Base-by-base conservation (phyloP, 2,329 filamentous ascomycete genomes). In the Fusarium stilboides region DNA sequence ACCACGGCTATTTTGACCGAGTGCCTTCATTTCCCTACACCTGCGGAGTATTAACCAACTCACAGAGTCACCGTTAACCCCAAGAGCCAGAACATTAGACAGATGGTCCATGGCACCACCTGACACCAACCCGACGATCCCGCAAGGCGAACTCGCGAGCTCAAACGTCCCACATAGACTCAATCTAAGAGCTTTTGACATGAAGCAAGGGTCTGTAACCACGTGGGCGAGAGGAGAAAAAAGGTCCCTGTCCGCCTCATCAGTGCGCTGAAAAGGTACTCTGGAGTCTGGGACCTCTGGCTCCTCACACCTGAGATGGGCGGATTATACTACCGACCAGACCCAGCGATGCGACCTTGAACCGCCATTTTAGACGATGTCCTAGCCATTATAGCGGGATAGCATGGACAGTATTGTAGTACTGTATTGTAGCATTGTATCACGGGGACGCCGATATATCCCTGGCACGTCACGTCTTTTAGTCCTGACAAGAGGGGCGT, bases 381-480 rank as follows among this genome's bases (percentile, higher is more conserved):
- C 22, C 40, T 46, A 33, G 44, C 15, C 22, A 31, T 34, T 43
- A 44, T 10, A 36, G 36, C 31, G 47, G 62, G 37, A 65, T 49
- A 59, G 47, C 62, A 54, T 65, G 44, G 47, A 58, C 54, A 20
- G 50, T 39, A 57, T 47, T 37, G 61, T 47, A 31, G 28, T 31
- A 57, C 47, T 42, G 61, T 51, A 57, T 51, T 42, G 61, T 51
- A 46, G 61, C 26, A 42, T 33, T 34, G 40, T 17, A 55, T 34
- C 56, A 69, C 56, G 66, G 66, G 37, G 43, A 57, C 47, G 28
- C 60, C 66, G 56, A 26, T 60, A 20, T 31, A 50, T 17, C 45
- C 56, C 50, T 46, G 45, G 49, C 28, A 33, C 40, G 33, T 45
- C 28, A 17, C 31, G 54, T 46, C 45, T 61, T 64, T 37, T 39